phyloP scores from a whole-genome alignment of 2,329 filamentous ascomycete genomes.

The Biscogniauxia sp. region DNA sequence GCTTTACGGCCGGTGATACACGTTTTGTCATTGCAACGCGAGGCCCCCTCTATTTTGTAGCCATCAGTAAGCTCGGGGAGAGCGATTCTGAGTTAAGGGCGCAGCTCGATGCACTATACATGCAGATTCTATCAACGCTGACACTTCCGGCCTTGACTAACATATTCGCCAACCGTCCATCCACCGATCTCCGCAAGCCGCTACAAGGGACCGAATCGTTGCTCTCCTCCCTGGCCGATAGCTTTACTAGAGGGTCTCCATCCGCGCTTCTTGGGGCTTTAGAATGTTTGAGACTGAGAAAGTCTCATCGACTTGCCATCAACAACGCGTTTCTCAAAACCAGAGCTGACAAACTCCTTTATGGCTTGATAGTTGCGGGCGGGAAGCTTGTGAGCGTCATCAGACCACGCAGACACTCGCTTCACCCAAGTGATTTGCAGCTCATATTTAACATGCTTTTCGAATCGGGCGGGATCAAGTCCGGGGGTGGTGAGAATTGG shows the following conservation, averaged over 20 bases:
- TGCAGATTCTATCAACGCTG: constrained; percentile 95
- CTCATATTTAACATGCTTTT: constrained; percentile 99
- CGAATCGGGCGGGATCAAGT: constrained; percentile 86
- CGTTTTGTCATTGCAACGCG: constrained; percentile 84
- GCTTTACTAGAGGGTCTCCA: constrained; percentile 88
- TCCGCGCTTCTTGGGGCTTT: constrained; percentile 85
- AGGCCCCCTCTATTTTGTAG: constrained; percentile 87
- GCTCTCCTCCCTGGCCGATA: constrained; percentile 88
- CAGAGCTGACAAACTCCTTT: constrained; percentile 75
- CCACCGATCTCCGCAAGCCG: constrained; percentile 87
- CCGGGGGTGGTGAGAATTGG: constrained; percentile 92
- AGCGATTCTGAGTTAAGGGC: constrained; percentile 83
- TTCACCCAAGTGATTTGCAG: constrained; percentile 93
- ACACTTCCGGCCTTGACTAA: constrained; percentile 83
- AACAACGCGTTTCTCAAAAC: constrained; percentile 83
- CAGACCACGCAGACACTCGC: constrained; percentile 86
- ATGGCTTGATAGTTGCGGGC: constrained; percentile 89
- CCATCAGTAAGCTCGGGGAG: constrained; percentile 88
- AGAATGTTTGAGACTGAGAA: constrained; percentile 89
- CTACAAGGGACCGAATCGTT: constrained; percentile 88
- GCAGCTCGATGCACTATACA: constrained; percentile 92
- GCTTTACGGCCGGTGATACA: constrained; percentile 82
- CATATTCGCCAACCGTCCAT: constrained; percentile 86
- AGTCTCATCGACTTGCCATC: constrained; percentile 80
- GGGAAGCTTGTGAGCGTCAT: constrained; percentile 93